phyloP scores from a whole-genome alignment of 495 filamentous ascomycete species.

The Durotheca rogersii region DNA sequence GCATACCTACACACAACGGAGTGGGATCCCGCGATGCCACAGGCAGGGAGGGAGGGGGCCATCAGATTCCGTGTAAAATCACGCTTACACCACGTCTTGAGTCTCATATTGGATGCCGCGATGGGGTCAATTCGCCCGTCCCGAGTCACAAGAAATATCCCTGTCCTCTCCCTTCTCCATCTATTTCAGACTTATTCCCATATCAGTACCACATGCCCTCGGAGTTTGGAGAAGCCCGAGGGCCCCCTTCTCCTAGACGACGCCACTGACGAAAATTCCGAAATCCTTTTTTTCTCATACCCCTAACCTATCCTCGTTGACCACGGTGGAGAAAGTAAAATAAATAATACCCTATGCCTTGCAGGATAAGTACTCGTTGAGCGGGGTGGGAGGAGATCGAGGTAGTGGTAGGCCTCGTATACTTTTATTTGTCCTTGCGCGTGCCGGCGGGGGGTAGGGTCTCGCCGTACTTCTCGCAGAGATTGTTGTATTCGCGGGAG shows the following conservation, averaged over 20 bases:
- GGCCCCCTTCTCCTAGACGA: no score
- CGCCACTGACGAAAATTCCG: neutral
- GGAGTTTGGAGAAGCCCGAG: no score
- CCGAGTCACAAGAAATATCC: neutral
- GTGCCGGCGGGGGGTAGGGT: conserved; percentile 52
- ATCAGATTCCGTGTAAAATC: no score
- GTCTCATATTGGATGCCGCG: neutral
- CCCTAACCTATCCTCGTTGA: no score
- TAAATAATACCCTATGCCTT: no score
- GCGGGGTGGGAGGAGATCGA: no score
- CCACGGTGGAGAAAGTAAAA: neutral
- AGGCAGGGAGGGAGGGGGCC: neutral
- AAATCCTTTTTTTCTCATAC: neutral
- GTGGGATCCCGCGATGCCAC: neutral
- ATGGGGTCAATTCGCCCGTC: neutral
- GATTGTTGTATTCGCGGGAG: conserved; percentile 73
- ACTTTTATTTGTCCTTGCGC: conserved; percentile 69
- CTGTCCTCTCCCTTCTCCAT: neutral
- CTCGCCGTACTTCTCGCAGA: conserved; percentile 74
- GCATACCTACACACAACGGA: neutral
- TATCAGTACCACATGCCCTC: no score
- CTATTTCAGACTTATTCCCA: neutral
- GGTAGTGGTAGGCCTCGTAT: no score
- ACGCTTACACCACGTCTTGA: no score
- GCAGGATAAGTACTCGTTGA: no score